Conservation (phyloP, 352 stramenopile genomes). For the Phytophthora cactorum region DNA sequence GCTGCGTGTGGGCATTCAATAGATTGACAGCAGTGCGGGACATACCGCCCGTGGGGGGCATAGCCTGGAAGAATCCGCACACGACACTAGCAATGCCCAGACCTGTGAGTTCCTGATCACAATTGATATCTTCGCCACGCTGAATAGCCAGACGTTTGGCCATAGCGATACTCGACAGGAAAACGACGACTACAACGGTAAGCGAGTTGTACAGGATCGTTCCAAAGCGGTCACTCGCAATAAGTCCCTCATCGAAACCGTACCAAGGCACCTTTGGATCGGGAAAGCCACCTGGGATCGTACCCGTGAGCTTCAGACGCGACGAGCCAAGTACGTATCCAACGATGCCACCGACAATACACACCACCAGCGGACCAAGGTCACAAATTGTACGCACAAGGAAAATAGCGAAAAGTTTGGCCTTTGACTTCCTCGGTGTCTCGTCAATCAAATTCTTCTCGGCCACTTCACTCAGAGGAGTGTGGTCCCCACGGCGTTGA, state of each 20-base stretch:
- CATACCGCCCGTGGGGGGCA: conserved; percentile 89
- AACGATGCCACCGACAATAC: conserved; percentile 61
- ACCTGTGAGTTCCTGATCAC: conserved; percentile 85
- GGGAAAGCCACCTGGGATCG: conserved; percentile 74
- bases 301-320: conserved; percentile 71
- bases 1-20: conserved; percentile 78
- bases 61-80: conserved; percentile 84
- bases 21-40: conserved; percentile 91
- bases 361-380: conserved; percentile 77
- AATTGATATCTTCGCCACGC: conserved; percentile 72
- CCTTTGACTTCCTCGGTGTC: conserved; percentile 2
- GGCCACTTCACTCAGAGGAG: conserved; percentile 2
- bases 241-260: conserved; percentile 50
- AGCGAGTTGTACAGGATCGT: conserved; percentile 68
- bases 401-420: conserved; percentile 35
- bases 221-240: conserved; percentile 49
- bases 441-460: conserved; percentile 18
- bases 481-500: conserved; percentile 15
- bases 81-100: conserved; percentile 87
- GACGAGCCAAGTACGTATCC: conserved; percentile 53
- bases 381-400: conserved; percentile 56
- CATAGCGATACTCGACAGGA: conserved; percentile 91
- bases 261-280: conserved; percentile 56
- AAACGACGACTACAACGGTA: conserved; percentile 82
- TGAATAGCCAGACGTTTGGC: conserved; percentile 81